Evolutionary conservation across 2,329 filamentous ascomycete species (phyloP), one percentile per base, ranked within the genome.

Genomic region (Aureobasidium sp.): DNA sequence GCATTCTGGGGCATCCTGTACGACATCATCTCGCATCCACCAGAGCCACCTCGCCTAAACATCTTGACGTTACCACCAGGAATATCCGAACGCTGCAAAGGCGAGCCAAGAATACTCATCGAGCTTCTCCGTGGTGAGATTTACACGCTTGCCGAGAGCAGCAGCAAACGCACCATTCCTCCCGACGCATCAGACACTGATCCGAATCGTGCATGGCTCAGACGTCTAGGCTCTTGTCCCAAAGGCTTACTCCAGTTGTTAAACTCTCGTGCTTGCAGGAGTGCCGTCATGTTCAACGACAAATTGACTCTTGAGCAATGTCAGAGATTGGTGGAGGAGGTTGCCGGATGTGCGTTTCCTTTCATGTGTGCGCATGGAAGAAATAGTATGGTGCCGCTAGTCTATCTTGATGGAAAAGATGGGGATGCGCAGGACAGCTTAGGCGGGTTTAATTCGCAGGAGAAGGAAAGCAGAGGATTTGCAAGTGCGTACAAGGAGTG

Each of bases 251-350:
- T 95, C 4, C 89, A 95, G 34, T 75, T 93, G 70, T 75, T 93
- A 5, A 87, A 91, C 69, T 91, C 88, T 0, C 82, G 88, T 61
- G 85, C 90, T 1, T 94, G 90, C 69, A 81, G 89, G 59, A 90
- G 88, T 39, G 89, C 90, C 2, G 86, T 94, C 71, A 93, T 92
- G 89, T 95, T 95, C 74, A 93, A 93, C 67, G 90, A 95, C 68
- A 70, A 76, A 6, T 74, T 94, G 8, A 79, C 78, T 0, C 65
- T 71, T 0, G 73, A 78, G 0, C 80, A 90, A 65, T 93, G 90
- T 67, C 67, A 74, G 11, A 70, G 72, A 0, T 72, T 94, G 37
- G 71, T 93, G 0, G 64, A 61, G 1, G 78, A 78, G 3, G 74
- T 94, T n/a, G 80, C 82, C 0, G 70, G 68, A 0, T 91, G 88